Percentiles rank a stretch among this genome's conserved stretches.
phyloP scores from a whole-genome alignment of 164 flowering plant genomes.

The Aristolochia californica region DNA sequence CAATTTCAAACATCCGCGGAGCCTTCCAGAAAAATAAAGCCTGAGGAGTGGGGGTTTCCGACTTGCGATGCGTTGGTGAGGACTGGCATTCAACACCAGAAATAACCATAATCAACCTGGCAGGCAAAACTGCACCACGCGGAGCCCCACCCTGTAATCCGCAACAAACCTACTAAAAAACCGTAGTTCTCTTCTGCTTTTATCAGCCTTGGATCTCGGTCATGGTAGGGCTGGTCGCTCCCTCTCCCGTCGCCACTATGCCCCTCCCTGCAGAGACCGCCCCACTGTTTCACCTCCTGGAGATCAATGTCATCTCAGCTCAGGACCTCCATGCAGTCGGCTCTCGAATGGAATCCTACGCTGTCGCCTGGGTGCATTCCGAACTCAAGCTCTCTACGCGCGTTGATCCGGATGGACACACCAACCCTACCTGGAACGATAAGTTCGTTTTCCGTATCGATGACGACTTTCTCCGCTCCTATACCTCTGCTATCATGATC shows the following conservation, averaged over 20 bases:
- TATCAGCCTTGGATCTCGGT: no score
- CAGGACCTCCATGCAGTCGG: slow-evolving; percentile 55
- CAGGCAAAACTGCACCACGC: not conserved
- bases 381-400: slow-evolving; percentile 58
- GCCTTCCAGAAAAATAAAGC: no score
- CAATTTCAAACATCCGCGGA: no score
- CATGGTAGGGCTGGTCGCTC: no score
- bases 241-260: not conserved
- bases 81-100: not conserved
- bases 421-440: slow-evolving; percentile 85
- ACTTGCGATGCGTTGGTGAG: not conserved
- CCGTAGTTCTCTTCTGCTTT: no score
- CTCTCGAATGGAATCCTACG: slow-evolving; percentile 55
- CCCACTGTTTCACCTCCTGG: slow-evolving; percentile 48
- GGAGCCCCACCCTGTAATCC: no score
- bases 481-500: slow-evolving; percentile 67
- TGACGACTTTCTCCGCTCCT: slow-evolving; percentile 45
- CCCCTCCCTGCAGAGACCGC: not conserved
- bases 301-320: slow-evolving; percentile 72
- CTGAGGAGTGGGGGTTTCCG: no score
- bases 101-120: not conserved
- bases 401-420: slow-evolving; percentile 39
- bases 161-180: not conserved
- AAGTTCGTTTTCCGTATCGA: slow-evolving; percentile 84
- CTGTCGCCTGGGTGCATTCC: slow-evolving; percentile 67